Percentiles rank a stretch among this genome's conserved stretches.
These are phyloP conservation scores for Athelia psychrophila DNA, from an alignment of 1,284 basidiomycete species.

Conservation along the genomic window DNA sequence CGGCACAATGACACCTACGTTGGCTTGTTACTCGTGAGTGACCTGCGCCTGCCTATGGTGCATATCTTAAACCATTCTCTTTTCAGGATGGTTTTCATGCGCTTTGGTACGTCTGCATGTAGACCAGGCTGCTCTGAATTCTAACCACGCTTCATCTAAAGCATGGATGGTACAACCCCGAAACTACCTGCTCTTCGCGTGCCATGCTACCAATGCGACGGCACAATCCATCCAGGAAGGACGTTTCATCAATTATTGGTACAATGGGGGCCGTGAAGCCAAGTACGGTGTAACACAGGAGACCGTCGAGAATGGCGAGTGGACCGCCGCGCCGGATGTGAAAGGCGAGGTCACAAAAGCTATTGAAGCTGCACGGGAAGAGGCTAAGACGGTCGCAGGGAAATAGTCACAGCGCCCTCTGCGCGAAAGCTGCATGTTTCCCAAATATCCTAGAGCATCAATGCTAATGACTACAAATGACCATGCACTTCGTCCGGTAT, in stretches of 20 bases:
- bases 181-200: conserved; percentile 93
- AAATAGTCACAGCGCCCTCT: conserved; percentile 11
- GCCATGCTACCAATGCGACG: conserved; percentile 88
- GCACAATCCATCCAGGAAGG: conserved; percentile 82
- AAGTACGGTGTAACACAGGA: conserved; percentile 39
- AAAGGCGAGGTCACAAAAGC: conserved; percentile 50
- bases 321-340: conserved; percentile 20
- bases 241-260: conserved; percentile 89
- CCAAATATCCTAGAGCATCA: neutral
- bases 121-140: neutral
- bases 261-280: conserved; percentile 74
- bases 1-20: conserved; percentile 90
- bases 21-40: conserved; percentile 88
- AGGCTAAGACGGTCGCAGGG: conserved; percentile 36
- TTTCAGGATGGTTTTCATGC: conserved; percentile 84
- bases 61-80: conserved; percentile 6
- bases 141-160: conserved; percentile 23
- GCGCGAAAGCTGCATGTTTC: neutral
- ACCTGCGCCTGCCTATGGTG: conserved; percentile 5
- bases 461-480: neutral
- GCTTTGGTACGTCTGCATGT: conserved; percentile 66
- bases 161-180: conserved; percentile 94
- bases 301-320: conserved; percentile 20
- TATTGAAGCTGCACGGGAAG: conserved; percentile 36
- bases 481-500: conserved; percentile 12